phyloP scores from a whole-genome alignment of 2,329 filamentous ascomycete genomes.

The Exophiala sideris region DNA sequence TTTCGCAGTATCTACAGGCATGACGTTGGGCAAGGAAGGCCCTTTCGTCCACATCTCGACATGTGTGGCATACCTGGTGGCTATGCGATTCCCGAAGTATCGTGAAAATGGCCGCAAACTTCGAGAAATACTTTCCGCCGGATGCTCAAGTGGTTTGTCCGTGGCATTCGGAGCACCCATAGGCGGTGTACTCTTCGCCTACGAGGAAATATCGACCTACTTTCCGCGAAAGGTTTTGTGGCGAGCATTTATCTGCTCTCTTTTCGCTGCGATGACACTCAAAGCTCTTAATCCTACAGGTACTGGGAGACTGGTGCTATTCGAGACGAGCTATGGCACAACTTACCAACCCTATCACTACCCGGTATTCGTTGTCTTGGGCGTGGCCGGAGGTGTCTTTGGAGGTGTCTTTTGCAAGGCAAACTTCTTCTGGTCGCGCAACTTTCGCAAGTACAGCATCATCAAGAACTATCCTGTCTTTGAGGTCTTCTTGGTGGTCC shows the following conservation, averaged over 20 bases:
- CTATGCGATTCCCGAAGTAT: slow-evolving; percentile 54
- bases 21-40: slow-evolving; percentile 62
- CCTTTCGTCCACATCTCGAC: slow-evolving; percentile 62
- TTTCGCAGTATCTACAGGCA: slow-evolving; percentile 58
- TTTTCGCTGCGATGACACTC: slow-evolving; percentile 54
- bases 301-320: slow-evolving; percentile 59
- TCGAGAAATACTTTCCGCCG: slow-evolving; percentile 53
- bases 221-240: slow-evolving; percentile 54
- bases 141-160: slow-evolving; percentile 53
- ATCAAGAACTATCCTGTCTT: slow-evolving; percentile 57
- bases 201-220: slow-evolving; percentile 60
- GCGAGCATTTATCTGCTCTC: slow-evolving; percentile 57
- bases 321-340: slow-evolving; percentile 58
- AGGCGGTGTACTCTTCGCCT: slow-evolving; percentile 59
- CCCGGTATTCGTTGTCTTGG: slow-evolving; percentile 55
- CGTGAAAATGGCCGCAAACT: slow-evolving; percentile 56
- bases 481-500: slow-evolving; percentile 54
- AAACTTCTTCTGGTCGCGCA: slow-evolving; percentile 56
- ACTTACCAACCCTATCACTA: slow-evolving; percentile 57
- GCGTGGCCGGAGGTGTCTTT: slow-evolving; percentile 56
- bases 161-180: slow-evolving; percentile 63
- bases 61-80: slow-evolving; percentile 55
- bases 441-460: slow-evolving; percentile 50
- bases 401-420: slow-evolving; percentile 58
- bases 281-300: slow-evolving; percentile 58